A percentile compares a stretch with the other conserved stretches of the same genome.
phyloP scores from a whole-genome alignment of 805 yeast genomes.

The Nakazawaea ishiwadae region DNA sequence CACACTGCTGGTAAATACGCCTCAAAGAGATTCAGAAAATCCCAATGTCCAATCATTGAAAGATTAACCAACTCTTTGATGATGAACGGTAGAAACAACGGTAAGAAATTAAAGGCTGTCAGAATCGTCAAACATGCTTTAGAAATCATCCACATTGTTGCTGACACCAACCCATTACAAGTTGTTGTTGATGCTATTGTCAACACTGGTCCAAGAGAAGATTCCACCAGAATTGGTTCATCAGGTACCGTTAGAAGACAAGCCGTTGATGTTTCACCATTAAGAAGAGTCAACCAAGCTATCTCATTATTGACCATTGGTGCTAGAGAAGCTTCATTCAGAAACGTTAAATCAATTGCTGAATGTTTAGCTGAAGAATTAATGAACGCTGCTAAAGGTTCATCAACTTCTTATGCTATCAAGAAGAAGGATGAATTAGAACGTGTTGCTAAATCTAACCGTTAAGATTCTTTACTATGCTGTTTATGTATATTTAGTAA shows the following conservation, averaged over 20 bases:
- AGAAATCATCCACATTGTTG: conserved; percentile 94
- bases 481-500: conserved; percentile 3
- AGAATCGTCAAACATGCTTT: conserved; percentile 99
- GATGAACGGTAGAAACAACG: conserved; percentile 99
- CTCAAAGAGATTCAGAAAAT: conserved; percentile 99
- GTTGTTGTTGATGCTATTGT: conserved; percentile 98
- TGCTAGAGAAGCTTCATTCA: conserved; percentile 99
- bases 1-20: conserved; percentile 99
- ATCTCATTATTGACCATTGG: conserved; percentile 97
- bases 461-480: conserved; percentile 51
- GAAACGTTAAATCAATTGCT: conserved; percentile 99
- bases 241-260: conserved; percentile 99
- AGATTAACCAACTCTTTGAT: conserved; percentile 99
- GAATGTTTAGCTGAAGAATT: conserved; percentile 99
- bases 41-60: conserved; percentile 99
- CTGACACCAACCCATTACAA: conserved; percentile 99
- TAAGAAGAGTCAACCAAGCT: conserved; percentile 99
- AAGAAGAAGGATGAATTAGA: conserved; percentile 99
- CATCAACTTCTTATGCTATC: conserved; percentile 99
- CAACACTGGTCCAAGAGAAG: conserved; percentile 99
- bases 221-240: conserved; percentile 99
- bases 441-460: conserved; percentile 99
- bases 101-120: conserved; percentile 99
- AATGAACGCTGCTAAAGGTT: conserved; percentile 99
- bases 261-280: conserved; percentile 99